Evolutionary conservation across 495 filamentous ascomycete genomes (phyloP).

Genomic region (Oleoguttula mirabilis): DNA sequence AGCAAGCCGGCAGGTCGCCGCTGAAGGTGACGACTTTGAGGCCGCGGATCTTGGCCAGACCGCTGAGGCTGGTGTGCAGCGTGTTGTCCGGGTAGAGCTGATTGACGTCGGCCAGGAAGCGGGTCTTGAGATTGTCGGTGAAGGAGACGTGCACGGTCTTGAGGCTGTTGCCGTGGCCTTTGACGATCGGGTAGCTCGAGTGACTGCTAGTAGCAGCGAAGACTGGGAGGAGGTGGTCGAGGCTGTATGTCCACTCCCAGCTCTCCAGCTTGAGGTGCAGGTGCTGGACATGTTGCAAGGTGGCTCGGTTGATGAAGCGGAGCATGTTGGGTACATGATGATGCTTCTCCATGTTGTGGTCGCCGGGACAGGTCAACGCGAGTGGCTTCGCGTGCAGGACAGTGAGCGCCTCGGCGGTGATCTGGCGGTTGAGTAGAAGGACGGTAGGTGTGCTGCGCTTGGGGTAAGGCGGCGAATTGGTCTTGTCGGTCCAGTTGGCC

Average conservation of each 20-base stretch:
- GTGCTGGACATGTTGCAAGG: slow-evolving; percentile 7
- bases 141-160: slow-evolving; percentile 9
- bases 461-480: slow-evolving; percentile 26
- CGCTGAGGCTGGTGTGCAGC: slow-evolving; percentile 1
- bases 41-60: slow-evolving; percentile 6
- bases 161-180: background rate
- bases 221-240: slow-evolving; percentile 4
- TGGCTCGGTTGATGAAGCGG: slow-evolving; percentile 3
- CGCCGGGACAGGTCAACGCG: slow-evolving; percentile 1
- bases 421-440: slow-evolving; percentile 10
- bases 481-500: background rate
- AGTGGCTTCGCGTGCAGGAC: slow-evolving; percentile 12
- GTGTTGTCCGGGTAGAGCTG: slow-evolving; percentile 11
- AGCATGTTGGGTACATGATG: slow-evolving; percentile 3
- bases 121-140: slow-evolving; percentile 1
- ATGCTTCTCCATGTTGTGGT: slow-evolving; percentile 2
- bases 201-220: slow-evolving; percentile 1
- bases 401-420: slow-evolving; percentile 7
- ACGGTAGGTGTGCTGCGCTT: slow-evolving; percentile 16
- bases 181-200: background rate
- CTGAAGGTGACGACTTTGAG: slow-evolving; percentile 3
- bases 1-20: slow-evolving; percentile 13
- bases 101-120: background rate
- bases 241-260: slow-evolving; percentile 17
- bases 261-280: slow-evolving; percentile 6